Base-by-base conservation (phyloP, 192 early-diverging fungal genomes). In the Backusella circina region DNA sequence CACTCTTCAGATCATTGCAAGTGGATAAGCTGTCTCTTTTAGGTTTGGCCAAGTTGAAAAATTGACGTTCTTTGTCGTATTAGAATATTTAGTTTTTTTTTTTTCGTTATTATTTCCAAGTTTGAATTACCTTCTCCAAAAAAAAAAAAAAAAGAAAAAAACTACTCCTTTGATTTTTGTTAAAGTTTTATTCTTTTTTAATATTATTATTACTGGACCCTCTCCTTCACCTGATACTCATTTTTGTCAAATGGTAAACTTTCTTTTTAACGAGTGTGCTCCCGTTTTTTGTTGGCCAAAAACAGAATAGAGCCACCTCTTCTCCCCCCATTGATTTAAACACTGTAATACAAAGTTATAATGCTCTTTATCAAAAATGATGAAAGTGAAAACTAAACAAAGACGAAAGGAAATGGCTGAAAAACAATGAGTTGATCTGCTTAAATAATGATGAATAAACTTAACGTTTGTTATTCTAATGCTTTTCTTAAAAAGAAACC, bases 241-340 rank as follows among this genome's bases (percentile, higher is more conserved):
- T 68, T 68, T 21, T 68, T 37, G 67, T 68, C 67, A 68, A 68
- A 68, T 68, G 30, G 8, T 16, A 33, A n/a, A 8, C 33, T 67
- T 35, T 35, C 33, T 33, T 66, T 66, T 67, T 33, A 67, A 68
- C 67, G 35, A 33, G 32, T 68, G 18, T 23, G 18, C 36, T 68
- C 36, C 36, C 67, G 32, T 35, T 36, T 68, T 33, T 36, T 68
- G 9, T 21, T 37, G 18, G 67, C 16, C 32, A 21, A 68, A 35
- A 68, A 68, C 67, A 37, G 33, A 68, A 68, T 68, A 68, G 67
- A 38, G 54, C 54, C 54, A 61, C 16, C 2, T 35, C 18, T 18
- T n/a, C 28, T 35, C 33, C 33, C 33, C 33, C 33, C 30, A 33
- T 67, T 67, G 32, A 21, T 2, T 35, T 67, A 35, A 33, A n/a